A percentile compares a stretch with the other conserved stretches of the same genome.
Evolutionary conservation across 257 asterid genomes (phyloP).

Genomic region (Fraxinus pennsylvanica): DNA sequence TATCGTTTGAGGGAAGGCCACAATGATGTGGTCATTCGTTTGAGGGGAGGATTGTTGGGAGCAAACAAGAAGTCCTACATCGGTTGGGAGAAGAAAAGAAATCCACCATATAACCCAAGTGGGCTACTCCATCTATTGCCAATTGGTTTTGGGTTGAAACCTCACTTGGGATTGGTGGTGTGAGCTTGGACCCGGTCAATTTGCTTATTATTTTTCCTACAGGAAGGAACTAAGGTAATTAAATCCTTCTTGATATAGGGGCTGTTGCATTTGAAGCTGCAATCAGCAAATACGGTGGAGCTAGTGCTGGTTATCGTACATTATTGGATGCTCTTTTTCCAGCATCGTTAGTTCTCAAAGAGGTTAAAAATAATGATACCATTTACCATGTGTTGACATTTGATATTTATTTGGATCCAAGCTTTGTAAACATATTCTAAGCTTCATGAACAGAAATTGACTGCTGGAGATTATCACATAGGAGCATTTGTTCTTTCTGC

Average conservation of each 20-base stretch:
- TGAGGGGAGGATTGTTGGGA: no score
- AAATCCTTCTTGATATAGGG: slow-evolving; percentile 61
- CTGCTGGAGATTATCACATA: slow-evolving; percentile 71
- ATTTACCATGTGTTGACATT: slow-evolving; percentile 1
- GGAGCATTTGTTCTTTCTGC: slow-evolving; percentile 73
- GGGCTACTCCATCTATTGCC: no score
- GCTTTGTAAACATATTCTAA: slow-evolving; percentile 3
- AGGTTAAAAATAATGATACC: slow-evolving; percentile 45
- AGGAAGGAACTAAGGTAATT: not conserved
- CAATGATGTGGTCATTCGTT: no score
- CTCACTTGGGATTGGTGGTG: no score
- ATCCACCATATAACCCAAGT: no score
- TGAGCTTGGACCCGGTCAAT: no score
- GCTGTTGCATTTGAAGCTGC: slow-evolving; percentile 92
- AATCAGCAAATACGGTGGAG: slow-evolving; percentile 92
- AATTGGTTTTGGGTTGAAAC: no score
- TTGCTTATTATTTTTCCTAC: no score
- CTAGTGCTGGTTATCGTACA: slow-evolving; percentile 86
- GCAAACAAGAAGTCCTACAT: no score
- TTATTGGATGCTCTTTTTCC: slow-evolving; percentile 91
- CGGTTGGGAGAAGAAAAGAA: no score
- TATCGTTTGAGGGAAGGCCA: no score
- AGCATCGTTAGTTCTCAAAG: slow-evolving; percentile 69
- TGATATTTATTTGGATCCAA: slow-evolving; percentile 8
- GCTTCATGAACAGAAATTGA: slow-evolving; percentile 58